Evolutionary conservation across 2,329 filamentous ascomycete genomes (phyloP), one percentile per base, ranked within the genome.

Genomic region (Fusarium austroafricanum): DNA sequence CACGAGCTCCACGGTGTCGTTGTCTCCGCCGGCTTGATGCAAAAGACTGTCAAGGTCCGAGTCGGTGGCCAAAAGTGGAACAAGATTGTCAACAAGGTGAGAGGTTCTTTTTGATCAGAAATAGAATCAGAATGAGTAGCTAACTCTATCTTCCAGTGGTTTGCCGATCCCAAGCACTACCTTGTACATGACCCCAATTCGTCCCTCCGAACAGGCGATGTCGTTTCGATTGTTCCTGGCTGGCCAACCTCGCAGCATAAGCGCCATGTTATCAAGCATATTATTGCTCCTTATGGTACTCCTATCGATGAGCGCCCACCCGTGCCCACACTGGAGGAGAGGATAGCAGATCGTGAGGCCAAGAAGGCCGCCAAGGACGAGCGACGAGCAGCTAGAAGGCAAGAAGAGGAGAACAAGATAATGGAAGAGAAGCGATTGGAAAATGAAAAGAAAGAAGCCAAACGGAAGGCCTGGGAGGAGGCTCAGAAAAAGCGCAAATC

Each of bases 161-260:
- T 91, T 78, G 86, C 89, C 73, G 81, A 85, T 43, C 86, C 87
- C 21, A 83, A 85, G 68, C 86, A 88, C 69, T 86, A 90, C 76
- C 87, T 95, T 29, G 92, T 94, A 37, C 91, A 93, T 82, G 92
- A 96, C 78, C 92, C 92, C 28, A 88, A 87, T 77, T 87, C 89
- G 71, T 93, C 91, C 26, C 85, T 94, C 37, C 85, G 89, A 59
- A 86, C 86, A 50, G 92, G 92, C 75, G 92, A 96, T 77, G 87
- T 95, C 5, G 87, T 96, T 28, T 85, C 88, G 65, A 92, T 95
- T 71, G 83, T 84, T 10, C 84, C 88, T 7, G 89, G 89, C 57
- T 89, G 86, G 85, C 87, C 87, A 52, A 87, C 86, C 9, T 89
- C 87, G 39, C 88, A 88, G 65, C 81, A 83, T 66, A 92, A 94